A percentile compares a stretch with the other conserved stretches of the same genome.
These are phyloP conservation scores for Sugiyamaella mastotermitis DNA, from an alignment of 805 yeast genomes.

Conservation along the genomic window DNA sequence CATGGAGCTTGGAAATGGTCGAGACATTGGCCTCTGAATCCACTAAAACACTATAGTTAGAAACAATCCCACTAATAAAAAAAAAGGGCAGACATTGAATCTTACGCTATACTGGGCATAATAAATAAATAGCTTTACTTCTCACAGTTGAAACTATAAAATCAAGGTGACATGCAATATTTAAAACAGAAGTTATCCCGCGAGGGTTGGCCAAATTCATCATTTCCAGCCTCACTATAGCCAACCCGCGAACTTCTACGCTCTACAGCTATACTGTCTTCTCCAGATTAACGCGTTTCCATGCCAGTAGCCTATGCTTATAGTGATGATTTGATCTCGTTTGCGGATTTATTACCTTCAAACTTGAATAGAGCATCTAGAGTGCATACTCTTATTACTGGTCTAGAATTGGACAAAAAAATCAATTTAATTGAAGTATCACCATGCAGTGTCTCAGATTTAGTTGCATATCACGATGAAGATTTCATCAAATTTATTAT, in stretches of 20 bases:
- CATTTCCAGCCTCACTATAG: too few species aligned
- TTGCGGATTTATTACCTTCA: constrained; percentile 44
- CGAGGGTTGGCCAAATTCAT: too few species aligned
- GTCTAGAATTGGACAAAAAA: constrained; percentile 29
- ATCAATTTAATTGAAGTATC: constrained; percentile 23
- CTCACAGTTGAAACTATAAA: too few species aligned
- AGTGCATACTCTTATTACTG: constrained; percentile 36
- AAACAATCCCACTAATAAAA: too few species aligned
- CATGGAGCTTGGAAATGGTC: constrained; percentile 64
- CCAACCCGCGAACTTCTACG: too few species aligned
- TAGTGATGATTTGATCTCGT: constrained; percentile 15
- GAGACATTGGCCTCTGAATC: constrained; percentile 20
- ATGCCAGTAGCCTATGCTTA: constrained; percentile 23
- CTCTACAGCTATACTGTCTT: too few species aligned
- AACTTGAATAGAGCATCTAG: constrained; percentile 46
- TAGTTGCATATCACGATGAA: constrained; percentile 45
- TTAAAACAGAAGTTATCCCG: too few species aligned
- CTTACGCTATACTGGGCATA: too few species aligned
- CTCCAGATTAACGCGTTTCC: background rate
- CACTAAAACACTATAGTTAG: constrained; percentile 12
- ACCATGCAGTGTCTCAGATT: constrained; percentile 33
- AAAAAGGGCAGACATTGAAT: too few species aligned
- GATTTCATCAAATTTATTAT: constrained; percentile 39
- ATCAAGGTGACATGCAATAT: too few species aligned
- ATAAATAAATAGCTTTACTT: too few species aligned